Evolutionary conservation across 2,329 filamentous ascomycete genomes (phyloP).

Genomic region (Acrodontium crateriforme): DNA sequence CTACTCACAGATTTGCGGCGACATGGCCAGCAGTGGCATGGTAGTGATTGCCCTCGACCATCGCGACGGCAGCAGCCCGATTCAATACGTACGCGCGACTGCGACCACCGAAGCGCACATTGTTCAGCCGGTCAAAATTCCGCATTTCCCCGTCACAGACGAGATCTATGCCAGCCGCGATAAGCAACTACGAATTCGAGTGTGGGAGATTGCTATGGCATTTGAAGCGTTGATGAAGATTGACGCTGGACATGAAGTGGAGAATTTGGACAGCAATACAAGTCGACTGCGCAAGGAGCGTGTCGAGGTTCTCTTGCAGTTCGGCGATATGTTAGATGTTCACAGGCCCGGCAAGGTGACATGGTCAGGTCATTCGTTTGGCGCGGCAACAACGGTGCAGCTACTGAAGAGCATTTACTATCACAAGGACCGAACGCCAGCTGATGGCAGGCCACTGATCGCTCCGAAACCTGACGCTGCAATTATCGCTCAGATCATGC

Average conservation of each 20-base stretch:
- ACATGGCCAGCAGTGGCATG: conserved; percentile 65
- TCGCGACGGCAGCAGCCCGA: conserved; percentile 64
- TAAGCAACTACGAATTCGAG: conserved; percentile 56
- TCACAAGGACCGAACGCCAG: conserved; percentile 23
- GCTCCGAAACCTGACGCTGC: conserved; percentile 40
- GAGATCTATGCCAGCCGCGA: conserved; percentile 56
- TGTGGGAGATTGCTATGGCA: conserved; percentile 65
- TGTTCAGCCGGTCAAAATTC: conserved; percentile 32
- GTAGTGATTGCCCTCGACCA: conserved; percentile 74
- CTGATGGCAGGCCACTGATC: conserved; percentile 47
- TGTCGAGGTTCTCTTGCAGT: conserved; percentile 40
- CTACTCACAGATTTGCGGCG: conserved; percentile 71
- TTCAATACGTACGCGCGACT: conserved; percentile 56
- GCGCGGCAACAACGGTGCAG: conserved; percentile 59
- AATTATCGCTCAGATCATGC: conserved; percentile 53
- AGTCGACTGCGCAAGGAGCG: conserved; percentile 22
- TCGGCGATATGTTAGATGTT: conserved; percentile 50
- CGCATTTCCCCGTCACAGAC: conserved; percentile 46
- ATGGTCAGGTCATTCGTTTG: conserved; percentile 72
- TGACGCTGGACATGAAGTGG: conserved; percentile 39
- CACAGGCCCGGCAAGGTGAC: conserved; percentile 58
- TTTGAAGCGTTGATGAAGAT: conserved; percentile 55
- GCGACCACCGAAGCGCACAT: conserved; percentile 25
- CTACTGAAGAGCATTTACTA: conserved; percentile 71
- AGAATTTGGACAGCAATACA: conserved; percentile 32